phyloP scores from a whole-genome alignment of 208 protist species.

The Leishmania martiniquensis region DNA sequence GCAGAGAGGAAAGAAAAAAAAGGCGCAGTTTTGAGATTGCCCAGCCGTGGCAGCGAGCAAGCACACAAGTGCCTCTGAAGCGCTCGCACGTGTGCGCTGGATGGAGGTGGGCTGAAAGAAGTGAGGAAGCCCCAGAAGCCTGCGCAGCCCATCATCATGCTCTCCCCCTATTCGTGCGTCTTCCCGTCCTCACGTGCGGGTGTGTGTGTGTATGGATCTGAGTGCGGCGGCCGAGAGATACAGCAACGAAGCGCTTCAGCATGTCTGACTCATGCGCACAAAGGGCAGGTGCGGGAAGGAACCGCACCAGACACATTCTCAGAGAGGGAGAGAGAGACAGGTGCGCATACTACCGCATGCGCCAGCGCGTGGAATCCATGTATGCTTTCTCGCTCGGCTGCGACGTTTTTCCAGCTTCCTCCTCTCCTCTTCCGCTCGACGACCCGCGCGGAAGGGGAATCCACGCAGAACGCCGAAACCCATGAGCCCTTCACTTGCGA shows the following conservation, averaged over 20 bases:
- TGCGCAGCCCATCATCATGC: not conserved
- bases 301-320: not conserved
- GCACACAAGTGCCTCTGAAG: not conserved
- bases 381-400: not conserved
- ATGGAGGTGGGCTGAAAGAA: not conserved
- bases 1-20: no score
- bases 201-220: not conserved
- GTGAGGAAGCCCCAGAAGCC: not conserved
- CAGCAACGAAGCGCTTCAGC: not conserved
- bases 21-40: not conserved
- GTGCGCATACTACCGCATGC: not conserved
- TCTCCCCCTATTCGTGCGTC: not conserved
- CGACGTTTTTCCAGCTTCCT: not conserved
- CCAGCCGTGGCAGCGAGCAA: not conserved
- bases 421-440: not conserved
- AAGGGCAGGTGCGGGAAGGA: not conserved
- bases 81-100: not conserved
- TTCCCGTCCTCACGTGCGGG: not conserved
- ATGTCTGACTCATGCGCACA: not conserved
- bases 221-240: not conserved
- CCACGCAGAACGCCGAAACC: not conserved
- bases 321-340: not conserved
- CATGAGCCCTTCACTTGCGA: not conserved
- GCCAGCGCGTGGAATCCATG: not conserved
- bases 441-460: not conserved